Base-by-base conservation (phyloP, 306 rosid species). In the Chamaecrista fasciculata region DNA sequence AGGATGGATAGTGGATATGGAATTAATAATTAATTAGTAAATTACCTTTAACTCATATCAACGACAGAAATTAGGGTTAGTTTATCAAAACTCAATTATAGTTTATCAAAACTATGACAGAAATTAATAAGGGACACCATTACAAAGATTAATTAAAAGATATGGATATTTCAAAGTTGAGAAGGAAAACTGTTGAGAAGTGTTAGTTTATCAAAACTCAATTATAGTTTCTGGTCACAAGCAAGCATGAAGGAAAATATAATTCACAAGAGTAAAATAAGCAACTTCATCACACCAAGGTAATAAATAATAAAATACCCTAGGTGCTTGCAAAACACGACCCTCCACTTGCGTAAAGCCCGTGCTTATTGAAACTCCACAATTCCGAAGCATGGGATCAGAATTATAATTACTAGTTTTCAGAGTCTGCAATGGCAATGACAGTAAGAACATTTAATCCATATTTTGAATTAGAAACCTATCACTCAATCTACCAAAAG, bases 301-400 rank as follows among this genome's bases (percentile, higher is more conserved):
- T 31, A 15, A 57, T 19, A 25, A 21, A 50, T 28, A 6, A 29
- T 43, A 10, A 48, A n/a, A 23, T 78, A 95, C 99, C 96, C 69
- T 85, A 1, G 99, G 97, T 11, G 97, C 92, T 21, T 85, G 89
- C 60, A 95, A 71, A 48, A 91, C 96, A 4, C 99, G 94, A 2
- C 97, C 96, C 11, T 95, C 97, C 19, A 95, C 92, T 80, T 87
- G 86, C 10, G 90, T 82, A 34, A 95, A 95, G 44, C 48, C 39
- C 8, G 62, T 16, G 52, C 29, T 78, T 28, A 91, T 87, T 40
- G 83, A 24, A 37, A 95, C 51, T 12, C 97, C 96, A 50, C 95
- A 87, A 12, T 86, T 66, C 0, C 76, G 84, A 4, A 95, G 84
- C 96, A 95, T 79, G 0, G 92, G 96, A 33, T 91, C 96, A 57